phyloP scores from a whole-genome alignment of 106 monocot species.

The Allium fistulosum region DNA sequence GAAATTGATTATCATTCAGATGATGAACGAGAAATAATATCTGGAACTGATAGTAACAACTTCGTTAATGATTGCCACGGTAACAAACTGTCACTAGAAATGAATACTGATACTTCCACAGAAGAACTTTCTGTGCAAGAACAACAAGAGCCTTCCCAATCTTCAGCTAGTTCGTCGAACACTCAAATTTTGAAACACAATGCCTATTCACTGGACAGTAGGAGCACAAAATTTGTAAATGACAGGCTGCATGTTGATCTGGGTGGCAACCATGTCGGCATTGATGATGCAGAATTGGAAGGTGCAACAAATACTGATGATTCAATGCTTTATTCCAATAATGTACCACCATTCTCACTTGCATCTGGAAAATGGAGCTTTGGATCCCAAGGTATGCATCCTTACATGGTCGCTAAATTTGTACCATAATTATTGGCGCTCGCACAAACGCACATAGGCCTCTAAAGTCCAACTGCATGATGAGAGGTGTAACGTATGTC shows the following conservation, averaged over 20 bases:
- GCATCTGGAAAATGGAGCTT: constrained; percentile 16
- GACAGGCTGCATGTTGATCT: neutral
- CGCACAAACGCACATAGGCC: too few species aligned
- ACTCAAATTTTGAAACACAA: neutral
- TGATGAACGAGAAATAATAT: constrained; percentile 14
- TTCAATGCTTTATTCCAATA: constrained; percentile 31
- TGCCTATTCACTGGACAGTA: constrained; percentile 9
- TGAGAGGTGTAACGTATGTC: too few species aligned
- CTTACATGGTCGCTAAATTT: neutral
- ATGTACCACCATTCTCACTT: constrained; percentile 6
- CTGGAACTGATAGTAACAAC: constrained; percentile 15
- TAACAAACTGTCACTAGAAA: neutral
- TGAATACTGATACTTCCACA: neutral
- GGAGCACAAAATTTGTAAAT: neutral
- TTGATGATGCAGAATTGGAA: constrained; percentile 11
- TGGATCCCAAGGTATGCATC: constrained; percentile 19
- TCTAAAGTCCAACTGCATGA: too few species aligned
- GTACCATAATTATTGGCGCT: neutral
- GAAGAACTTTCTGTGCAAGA: neutral
- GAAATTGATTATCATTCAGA: neutral
- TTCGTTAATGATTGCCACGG: neutral
- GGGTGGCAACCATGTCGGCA: neutral
- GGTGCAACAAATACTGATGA: constrained; percentile 18
- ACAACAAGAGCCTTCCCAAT: constrained; percentile 17
- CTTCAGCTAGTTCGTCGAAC: constrained; percentile 9